Evolutionary conservation across 805 yeast genomes (phyloP), one percentile per base, ranked within the genome.

Genomic region (Cyberlindnera mrakii): DNA sequence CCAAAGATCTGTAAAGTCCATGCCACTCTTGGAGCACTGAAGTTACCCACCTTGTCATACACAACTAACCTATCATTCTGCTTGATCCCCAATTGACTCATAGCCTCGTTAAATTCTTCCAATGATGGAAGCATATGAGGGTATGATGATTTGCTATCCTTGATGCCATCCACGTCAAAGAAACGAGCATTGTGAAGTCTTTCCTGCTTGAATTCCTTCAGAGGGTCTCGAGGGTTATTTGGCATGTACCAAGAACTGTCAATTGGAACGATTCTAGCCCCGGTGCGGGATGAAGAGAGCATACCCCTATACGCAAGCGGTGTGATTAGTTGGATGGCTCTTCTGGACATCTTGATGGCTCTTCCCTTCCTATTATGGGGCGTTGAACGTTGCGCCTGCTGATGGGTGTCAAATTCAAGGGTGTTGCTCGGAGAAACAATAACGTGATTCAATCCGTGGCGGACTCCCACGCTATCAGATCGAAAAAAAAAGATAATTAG

Each of bases 171-270:
- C 40, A 91, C 76, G 55, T 88, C 96, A 54, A 89, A 85, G 62
- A 72, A 87, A 4, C 79, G 78, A 0, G 96, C 74, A 8, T 75
- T 67, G 14, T 81, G 80, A 9, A 85, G 65, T 47, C 97, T 74
- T 41, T 73, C 78, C 19, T 68, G 60, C 35, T 66, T 63, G 57
- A 72, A 82, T 59, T 88, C 87, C 17, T 72, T 68, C 32, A 60
- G 63, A 0, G 83, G 90, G 49, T 76, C 70, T 35, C 75, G 70
- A 10, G 82, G 80, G 33, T 66, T 68, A 55, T 80, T 82, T 38
- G 98, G 96, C 77, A 91, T 74, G 62, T 80, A 88, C 97, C 98
- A 93, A 0, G 97, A 81, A 5, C 95, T 79, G 62, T 91, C 99
- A 17, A 91, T 67, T 1, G 96, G 82, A 10, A 83, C 46, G 19